Conservation (phyloP, 495 filamentous ascomycete species). For the Rusavskia elegans region DNA sequence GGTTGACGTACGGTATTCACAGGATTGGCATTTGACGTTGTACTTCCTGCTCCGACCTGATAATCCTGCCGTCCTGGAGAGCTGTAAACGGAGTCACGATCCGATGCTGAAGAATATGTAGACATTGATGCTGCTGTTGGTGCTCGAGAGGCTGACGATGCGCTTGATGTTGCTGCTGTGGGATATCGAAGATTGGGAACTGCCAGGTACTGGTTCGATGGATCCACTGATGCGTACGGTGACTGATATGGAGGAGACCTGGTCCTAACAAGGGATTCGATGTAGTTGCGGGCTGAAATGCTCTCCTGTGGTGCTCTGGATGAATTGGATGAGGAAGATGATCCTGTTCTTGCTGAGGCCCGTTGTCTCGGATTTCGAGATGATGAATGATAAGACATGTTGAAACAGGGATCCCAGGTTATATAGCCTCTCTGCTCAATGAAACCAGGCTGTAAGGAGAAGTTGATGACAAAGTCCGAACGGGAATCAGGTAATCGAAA, state of each 20-base stretch:
- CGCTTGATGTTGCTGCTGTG: background rate
- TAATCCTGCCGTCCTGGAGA: constrained; percentile 1
- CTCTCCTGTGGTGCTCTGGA: background rate
- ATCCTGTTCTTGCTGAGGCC: constrained; percentile 1
- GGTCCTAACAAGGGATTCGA: constrained; percentile 2
- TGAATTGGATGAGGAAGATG: constrained; percentile 2
- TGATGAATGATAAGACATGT: constrained; percentile 9
- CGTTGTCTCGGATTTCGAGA: constrained; percentile 1
- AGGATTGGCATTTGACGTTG: constrained; percentile 9
- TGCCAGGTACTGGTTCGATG: background rate
- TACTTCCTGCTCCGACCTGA: constrained; percentile 4
- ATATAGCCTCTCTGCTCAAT: background rate
- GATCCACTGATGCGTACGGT: constrained; percentile 8
- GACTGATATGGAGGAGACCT: constrained; percentile 9
- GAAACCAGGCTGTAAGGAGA: background rate
- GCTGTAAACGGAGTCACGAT: constrained; percentile 5
- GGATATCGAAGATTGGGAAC: background rate
- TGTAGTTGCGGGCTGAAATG: constrained; percentile 3
- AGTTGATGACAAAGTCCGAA: background rate
- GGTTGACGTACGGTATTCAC: constrained; percentile 9
- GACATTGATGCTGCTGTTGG: constrained; percentile 4
- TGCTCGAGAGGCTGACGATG: constrained; percentile 1
- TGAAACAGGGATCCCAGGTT: background rate
- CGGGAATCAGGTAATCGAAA: too few species aligned
- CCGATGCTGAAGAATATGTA: constrained; percentile 10